These are phyloP conservation scores for Roridomyces roridus DNA, from an alignment of 768 basidiomycete genomes.

Conservation along the genomic window DNA sequence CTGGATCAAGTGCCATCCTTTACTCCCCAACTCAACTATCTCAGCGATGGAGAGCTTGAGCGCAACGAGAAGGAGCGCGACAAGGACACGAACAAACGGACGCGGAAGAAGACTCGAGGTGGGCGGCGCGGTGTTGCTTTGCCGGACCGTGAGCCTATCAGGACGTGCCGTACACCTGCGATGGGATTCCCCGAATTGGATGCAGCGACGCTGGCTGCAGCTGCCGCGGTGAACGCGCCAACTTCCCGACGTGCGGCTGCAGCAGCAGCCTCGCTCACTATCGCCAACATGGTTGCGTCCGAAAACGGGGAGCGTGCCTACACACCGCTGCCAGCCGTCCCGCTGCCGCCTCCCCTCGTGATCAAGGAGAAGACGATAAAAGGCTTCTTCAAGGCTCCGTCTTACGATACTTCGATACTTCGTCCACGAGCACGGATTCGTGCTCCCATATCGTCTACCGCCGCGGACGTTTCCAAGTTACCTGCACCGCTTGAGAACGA, in stretches of 20 bases:
- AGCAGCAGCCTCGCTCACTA: constrained; percentile 79
- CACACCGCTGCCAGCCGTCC: constrained; percentile 44
- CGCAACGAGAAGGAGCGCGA: constrained; percentile 91
- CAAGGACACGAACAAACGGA: constrained; percentile 86
- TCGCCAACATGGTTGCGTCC: constrained; percentile 90
- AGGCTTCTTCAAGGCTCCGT: constrained; percentile 78
- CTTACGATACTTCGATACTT: constrained; percentile 59
- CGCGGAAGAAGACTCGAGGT: constrained; percentile 86
- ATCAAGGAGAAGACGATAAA: constrained; percentile 73
- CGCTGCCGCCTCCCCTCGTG: constrained; percentile 44
- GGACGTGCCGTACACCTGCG: constrained; percentile 91
- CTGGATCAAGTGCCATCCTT: constrained; percentile 79
- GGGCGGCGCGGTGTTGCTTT: constrained; percentile 80
- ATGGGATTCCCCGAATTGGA: constrained; percentile 85
- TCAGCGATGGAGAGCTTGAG: constrained; percentile 90
- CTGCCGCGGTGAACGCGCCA: constrained; percentile 68
- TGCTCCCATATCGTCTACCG: constrained; percentile 72
- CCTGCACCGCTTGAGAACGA: constrained; percentile 67
- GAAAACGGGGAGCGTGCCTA: constrained; percentile 77
- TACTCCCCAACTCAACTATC: constrained; percentile 87
- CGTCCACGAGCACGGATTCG: constrained; percentile 64
- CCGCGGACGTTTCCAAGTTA: constrained; percentile 63
- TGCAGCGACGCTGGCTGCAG: constrained; percentile 70
- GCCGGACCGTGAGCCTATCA: constrained; percentile 91
- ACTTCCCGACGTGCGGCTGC: constrained; percentile 85